These are phyloP conservation scores for Trichoderma guizhouense DNA, from an alignment of 2,329 filamentous ascomycete species.

Conservation along the genomic window DNA sequence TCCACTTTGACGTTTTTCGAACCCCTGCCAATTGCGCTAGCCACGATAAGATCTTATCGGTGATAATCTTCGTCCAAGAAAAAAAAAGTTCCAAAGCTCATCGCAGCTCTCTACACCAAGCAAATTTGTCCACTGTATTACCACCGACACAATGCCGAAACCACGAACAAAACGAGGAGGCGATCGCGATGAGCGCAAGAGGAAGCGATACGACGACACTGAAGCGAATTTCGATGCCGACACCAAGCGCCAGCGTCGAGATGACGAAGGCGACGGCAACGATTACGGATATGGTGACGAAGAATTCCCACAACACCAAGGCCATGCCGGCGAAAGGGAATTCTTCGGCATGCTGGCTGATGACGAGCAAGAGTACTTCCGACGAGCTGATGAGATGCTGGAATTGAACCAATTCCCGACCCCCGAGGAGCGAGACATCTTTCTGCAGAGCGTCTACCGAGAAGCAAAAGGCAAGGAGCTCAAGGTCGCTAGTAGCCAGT, in stretches of 20 bases:
- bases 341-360: slow-evolving; percentile 94
- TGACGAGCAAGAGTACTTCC: slow-evolving; percentile 94
- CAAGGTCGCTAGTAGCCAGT: slow-evolving; percentile 94
- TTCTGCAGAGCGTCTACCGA: slow-evolving; percentile 77
- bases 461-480: slow-evolving; percentile 91
- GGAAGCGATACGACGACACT: slow-evolving; percentile 35
- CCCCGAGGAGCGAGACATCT: slow-evolving; percentile 66
- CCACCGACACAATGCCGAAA: slow-evolving; percentile 38
- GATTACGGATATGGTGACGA: slow-evolving; percentile 25
- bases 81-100: slow-evolving; percentile 14
- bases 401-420: slow-evolving; percentile 84
- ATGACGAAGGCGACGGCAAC: slow-evolving; percentile 24
- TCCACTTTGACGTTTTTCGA: background rate
- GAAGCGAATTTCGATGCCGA: slow-evolving; percentile 21
- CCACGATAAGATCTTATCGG: slow-evolving; percentile 20
- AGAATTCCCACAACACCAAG: slow-evolving; percentile 24
- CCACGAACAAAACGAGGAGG: slow-evolving; percentile 42
- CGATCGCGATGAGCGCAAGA: slow-evolving; percentile 40
- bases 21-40: background rate
- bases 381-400: slow-evolving; percentile 81
- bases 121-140: background rate
- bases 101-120: background rate
- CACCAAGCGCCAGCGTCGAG: slow-evolving; percentile 27
- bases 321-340: slow-evolving; percentile 53
- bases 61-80: background rate